Evolutionary conservation across 768 basidiomycete species (phyloP), one percentile per base, ranked within the genome.

Genomic region (Suillus cothurnatus): DNA sequence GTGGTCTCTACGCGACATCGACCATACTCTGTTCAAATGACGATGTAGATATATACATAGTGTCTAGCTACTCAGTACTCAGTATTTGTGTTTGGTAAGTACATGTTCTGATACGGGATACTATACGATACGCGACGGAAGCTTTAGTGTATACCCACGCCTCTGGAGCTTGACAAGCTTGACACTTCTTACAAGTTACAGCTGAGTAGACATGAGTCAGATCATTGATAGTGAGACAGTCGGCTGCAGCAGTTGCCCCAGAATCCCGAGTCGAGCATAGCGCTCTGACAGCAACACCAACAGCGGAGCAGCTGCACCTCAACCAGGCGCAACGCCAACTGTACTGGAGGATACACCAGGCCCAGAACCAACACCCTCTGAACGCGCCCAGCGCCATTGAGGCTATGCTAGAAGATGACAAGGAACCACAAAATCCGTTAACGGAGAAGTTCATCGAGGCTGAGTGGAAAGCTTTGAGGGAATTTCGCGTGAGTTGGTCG

Each of bases 381-480:
- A 41, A 39, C 52, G 32, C 39, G 14, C 31, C 32, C 21, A 49
- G 26, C 12, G 7, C n/a, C 5, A 5, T 57, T 3, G 62, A 31
- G 26, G 50, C 43, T 28, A 34, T 6, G 9, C 28, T 12, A 23
- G 39, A 67, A 8, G 66, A 77, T 23, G 76, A 28, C 21, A 72
- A 65, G 17, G 92, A 93, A 73, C 88, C 87, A 0, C 88, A 92
- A 76, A 93, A 87, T 70, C 70, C 81, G 2, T 80, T 94, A 36
- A 94, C 92, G 0, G 77, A 82, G 72, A 81, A 82, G 71, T 94
- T 94, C 74, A 90, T 87, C 0, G 77, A 84, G 9, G 80, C 79
- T n/a, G 93, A 94, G 74, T 91, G 92, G 90, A 77, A 72, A 17
- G 89, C 88, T 11, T 76, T 94, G 69, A 84, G 84, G 67, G 83